phyloP scores from a whole-genome alignment of 768 basidiomycete genomes.

The Rhodotorula toruloides region DNA sequence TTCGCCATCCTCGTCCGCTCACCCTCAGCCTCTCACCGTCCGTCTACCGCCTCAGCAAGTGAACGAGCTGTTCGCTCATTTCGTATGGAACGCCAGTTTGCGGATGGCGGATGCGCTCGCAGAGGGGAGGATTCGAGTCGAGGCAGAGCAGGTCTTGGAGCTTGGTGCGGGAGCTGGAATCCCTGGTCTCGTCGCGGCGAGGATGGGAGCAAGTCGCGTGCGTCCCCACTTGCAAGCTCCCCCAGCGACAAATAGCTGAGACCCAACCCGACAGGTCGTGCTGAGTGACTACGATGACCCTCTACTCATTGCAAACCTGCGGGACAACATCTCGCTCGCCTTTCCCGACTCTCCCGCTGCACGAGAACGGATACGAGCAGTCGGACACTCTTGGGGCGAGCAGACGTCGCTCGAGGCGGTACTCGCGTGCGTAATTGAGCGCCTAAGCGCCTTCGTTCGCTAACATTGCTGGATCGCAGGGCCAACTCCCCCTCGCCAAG shows the following conservation, averaged over 20 bases:
- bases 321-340: neutral
- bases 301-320: conserved; percentile 12
- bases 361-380: neutral
- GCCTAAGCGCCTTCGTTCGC: neutral
- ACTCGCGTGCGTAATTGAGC: conserved; percentile 5
- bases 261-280: neutral
- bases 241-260: neutral
- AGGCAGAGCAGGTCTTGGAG: conserved; percentile 3
- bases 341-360: neutral
- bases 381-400: conserved; percentile 29
- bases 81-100: neutral
- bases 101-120: neutral
- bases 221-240: neutral
- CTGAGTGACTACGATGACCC: conserved; percentile 27
- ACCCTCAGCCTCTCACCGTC: neutral
- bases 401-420: neutral
- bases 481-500: neutral
- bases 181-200: conserved; percentile 5
- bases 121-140: neutral
- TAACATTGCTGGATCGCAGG: neutral
- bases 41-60: conserved; percentile 25
- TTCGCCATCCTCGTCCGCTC: neutral
- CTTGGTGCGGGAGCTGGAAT: conserved; percentile 6
- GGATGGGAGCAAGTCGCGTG: conserved; percentile 8
- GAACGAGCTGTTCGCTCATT: conserved; percentile 14